phyloP scores from a whole-genome alignment of 1,284 basidiomycete genomes.

The Cutaneotrichosporon daszewskae region DNA sequence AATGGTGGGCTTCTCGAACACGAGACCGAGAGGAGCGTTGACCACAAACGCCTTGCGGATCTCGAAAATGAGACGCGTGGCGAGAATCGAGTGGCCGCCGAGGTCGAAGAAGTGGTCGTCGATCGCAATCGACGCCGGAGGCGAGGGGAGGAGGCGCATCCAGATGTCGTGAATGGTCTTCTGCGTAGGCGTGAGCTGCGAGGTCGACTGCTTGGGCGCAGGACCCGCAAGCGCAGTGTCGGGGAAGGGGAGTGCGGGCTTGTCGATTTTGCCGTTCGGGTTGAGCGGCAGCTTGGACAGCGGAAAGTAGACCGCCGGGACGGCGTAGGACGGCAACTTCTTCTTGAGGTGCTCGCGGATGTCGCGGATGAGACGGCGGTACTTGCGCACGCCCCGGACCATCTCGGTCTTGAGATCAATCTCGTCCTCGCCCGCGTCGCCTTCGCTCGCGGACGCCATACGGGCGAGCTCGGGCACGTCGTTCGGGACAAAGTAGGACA shows the following conservation, averaged over 20 bases:
- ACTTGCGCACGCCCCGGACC: conserved; percentile 69
- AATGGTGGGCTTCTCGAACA: conserved; percentile 90
- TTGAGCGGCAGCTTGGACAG: conserved; percentile 94
- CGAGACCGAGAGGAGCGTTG: conserved; percentile 83
- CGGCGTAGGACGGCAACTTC: conserved; percentile 89
- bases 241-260: conserved; percentile 96
- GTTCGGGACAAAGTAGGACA: conserved; percentile 96
- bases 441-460: conserved; percentile 62
- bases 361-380: conserved; percentile 83
- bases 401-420: conserved; percentile 52
- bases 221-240: conserved; percentile 76
- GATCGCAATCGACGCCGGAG: conserved; percentile 69
- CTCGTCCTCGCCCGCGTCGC: conserved; percentile 54
- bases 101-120: conserved; percentile 99
- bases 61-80: conserved; percentile 94
- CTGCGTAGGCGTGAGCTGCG: conserved; percentile 63
- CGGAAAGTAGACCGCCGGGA: conserved; percentile 92
- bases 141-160: conserved; percentile 73
- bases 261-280: conserved; percentile 99
- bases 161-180: conserved; percentile 75
- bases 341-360: conserved; percentile 95
- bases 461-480: conserved; percentile 62
- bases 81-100: conserved; percentile 96
- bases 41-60: conserved; percentile 89
- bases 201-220: conserved; percentile 39